Evolutionary conservation across 768 basidiomycete species (phyloP), one percentile per base, ranked within the genome.

Genomic region (Naganishia onofrii): DNA sequence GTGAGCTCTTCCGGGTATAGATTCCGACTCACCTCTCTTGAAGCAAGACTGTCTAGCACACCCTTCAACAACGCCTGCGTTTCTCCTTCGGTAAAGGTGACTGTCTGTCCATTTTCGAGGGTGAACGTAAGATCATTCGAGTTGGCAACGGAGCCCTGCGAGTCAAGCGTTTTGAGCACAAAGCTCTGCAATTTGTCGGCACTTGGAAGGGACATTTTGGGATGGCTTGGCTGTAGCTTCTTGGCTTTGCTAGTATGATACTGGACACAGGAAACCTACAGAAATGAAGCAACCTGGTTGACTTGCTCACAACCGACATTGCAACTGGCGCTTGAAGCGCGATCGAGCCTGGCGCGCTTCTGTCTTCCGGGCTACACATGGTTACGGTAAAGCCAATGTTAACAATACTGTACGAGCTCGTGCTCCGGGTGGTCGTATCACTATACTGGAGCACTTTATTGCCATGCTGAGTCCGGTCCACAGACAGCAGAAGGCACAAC

Each of bases 11-110:
- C 85, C 26, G 46, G 21, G 34, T 2, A 3, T 29, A 23, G 60
- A 26, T 9, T 10, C 29, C 31, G n/a, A 77, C 82, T 31, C 76
- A 90, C 93, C 77, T 96, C 91, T 77, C 90, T 89, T 79, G 89
- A 90, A 19, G 86, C 83, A 66, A 99, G 84, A 32, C 92, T 95
- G 82, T 96, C 97, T 75, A 99, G 84, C 1, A 91, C 93, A 73
- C 92, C 92, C 56, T 94, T 88, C 74, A 98, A 86, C 65, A 84
- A 84, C 74, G 89, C 88, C 84, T 97, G 95, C 32, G 77, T 77
- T 26, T 81, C 78, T 4, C 74, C 60, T 12, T 70, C 68, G 1
- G 66, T 44, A 44, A 81, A 73, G 0, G 65, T 64, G 31, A 55
- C 58, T 8, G 66, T n/a, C 21, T 52, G 34, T 0, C 74, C 76